phyloP scores from a whole-genome alignment of 1,284 basidiomycete species.

The Volvariella surrecta region DNA sequence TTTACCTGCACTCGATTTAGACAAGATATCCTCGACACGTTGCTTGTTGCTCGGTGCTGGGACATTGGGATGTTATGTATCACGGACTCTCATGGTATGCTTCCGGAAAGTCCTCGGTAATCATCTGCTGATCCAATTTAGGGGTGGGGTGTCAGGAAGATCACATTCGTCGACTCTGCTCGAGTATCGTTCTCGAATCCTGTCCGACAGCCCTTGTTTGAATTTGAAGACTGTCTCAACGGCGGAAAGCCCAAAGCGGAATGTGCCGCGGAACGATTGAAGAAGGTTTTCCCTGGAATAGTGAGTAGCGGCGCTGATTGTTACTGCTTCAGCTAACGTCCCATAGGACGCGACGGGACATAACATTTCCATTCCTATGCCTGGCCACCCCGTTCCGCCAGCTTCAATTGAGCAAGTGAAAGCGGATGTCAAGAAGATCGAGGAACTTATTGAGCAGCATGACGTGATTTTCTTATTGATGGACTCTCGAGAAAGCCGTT shows the following conservation, averaged over 20 bases:
- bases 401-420: constrained; percentile 47
- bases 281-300: constrained; percentile 88
- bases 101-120: not conserved
- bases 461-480: constrained; percentile 93
- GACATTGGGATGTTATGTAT: constrained; percentile 95
- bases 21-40: constrained; percentile 72
- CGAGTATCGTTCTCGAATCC: constrained; percentile 96
- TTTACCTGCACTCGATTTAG: constrained; percentile 82
- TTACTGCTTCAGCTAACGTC: constrained; percentile 1
- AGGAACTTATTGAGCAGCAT: constrained; percentile 74
- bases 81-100: constrained; percentile 78
- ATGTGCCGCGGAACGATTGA: constrained; percentile 83
- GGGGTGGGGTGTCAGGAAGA: constrained; percentile 94
- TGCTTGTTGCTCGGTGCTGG: constrained; percentile 92
- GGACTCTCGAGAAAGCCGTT: constrained; percentile 94
- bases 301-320: constrained; percentile 36
- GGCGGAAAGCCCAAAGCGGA: constrained; percentile 92
- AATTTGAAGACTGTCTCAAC: constrained; percentile 89
- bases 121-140: constrained; percentile 19
- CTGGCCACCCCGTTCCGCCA: constrained; percentile 83
- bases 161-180: constrained; percentile 88
- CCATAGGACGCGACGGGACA: constrained; percentile 70
- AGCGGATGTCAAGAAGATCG: constrained; percentile 65
- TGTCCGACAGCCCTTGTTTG: constrained; percentile 92
- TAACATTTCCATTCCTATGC: constrained; percentile 88